Evolutionary conservation across 2,329 filamentous ascomycete genomes (phyloP), one percentile per base, ranked within the genome.

Genomic region (Ramularia endophylla): DNA sequence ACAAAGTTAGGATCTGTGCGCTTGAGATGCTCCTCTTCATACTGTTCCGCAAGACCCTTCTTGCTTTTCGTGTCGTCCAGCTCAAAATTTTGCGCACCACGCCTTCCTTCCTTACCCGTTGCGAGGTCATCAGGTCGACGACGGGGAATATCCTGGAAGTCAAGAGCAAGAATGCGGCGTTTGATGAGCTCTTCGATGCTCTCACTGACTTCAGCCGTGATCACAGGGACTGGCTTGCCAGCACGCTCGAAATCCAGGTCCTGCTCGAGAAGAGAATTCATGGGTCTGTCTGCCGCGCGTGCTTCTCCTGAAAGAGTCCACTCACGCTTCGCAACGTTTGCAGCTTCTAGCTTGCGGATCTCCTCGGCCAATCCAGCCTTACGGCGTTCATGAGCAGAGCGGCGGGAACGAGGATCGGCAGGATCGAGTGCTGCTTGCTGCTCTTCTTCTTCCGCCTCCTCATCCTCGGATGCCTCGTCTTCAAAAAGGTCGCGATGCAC

Each of bases 161-260:
- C 85, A 50, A 83, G 81, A 1, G 85, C 81, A 11, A 97, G 69
- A 53, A 98, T 95, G 36, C 92, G 84, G 28, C 87, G 80, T 67
- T 97, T 97, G 69, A 98, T 89, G 44, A 98, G 77, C 25, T 86
- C 83, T 65, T 98, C 92, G 43, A 98, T 94, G 55, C 82, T 81
- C 63, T 95, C 89, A 40, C 81, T 94, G 29, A 94, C 75, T 63
- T 95, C 89, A 30, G 86, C 83, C 0, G 92, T 97, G 61, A 95
- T 88, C 46, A 97, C 85, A 1, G 90, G 87, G 1, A 97, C 84
- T 0, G 92, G 90, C 64, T 97, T 98, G 58, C 92, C 92, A 16
- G 87, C 80, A 56, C 94, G 81, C 67, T 98, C 92, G 60, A 97
- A 98, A 52, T 97, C 90, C 18, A 98, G 76, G 56, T 97, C 88